phyloP scores from a whole-genome alignment of 1,284 basidiomycete genomes.

The Gymnopus androsaceus region DNA sequence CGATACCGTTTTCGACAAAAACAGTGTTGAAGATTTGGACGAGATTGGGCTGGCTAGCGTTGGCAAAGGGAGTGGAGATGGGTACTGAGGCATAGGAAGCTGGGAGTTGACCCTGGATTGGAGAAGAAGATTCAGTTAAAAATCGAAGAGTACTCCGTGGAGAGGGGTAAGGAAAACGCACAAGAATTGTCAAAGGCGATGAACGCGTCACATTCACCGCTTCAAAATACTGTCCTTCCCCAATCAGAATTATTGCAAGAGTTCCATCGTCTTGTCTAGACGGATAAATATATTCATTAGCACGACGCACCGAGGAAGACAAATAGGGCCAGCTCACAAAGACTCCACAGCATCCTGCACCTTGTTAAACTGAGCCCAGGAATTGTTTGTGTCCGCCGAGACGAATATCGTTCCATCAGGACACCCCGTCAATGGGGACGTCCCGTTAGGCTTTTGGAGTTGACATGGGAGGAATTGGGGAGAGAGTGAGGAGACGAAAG shows the following conservation, averaged over 20 bases:
- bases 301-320: background rate
- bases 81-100: conserved; percentile 29
- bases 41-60: conserved; percentile 46
- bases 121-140: background rate
- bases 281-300: background rate
- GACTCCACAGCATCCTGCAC: conserved; percentile 57
- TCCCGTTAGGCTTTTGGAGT: conserved; percentile 41
- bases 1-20: conserved; percentile 44
- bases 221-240: conserved; percentile 63
- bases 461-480: conserved; percentile 51
- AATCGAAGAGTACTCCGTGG: background rate
- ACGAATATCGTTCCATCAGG: conserved; percentile 59
- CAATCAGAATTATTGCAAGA: conserved; percentile 54
- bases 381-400: conserved; percentile 43
- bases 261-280: conserved; percentile 39
- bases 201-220: conserved; percentile 56
- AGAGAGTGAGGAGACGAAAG: conserved; percentile 36
- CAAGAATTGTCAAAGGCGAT: conserved; percentile 58
- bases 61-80: conserved; percentile 30
- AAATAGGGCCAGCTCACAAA: conserved; percentile 39
- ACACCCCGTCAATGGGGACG: conserved; percentile 54
- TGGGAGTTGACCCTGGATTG: conserved; percentile 54
- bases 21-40: conserved; percentile 55
- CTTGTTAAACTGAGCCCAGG: conserved; percentile 44
- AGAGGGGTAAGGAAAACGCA: conserved; percentile 23